These are phyloP conservation scores for Chrysoporthe deuterocubensis DNA, from an alignment of 2,329 filamentous ascomycete genomes.

Conservation along the genomic window DNA sequence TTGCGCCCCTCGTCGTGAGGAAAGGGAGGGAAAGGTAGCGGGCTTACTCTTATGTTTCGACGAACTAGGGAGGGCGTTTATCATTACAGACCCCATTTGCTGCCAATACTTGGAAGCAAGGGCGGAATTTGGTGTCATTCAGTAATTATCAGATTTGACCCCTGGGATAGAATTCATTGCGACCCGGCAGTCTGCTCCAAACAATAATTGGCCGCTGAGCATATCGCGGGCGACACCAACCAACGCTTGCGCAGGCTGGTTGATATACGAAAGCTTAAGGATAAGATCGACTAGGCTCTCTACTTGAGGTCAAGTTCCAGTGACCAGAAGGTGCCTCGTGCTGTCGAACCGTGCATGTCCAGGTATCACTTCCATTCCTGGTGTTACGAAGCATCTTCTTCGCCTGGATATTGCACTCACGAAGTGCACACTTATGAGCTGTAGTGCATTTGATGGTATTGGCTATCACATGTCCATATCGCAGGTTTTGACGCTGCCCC, in stretches of 20 bases:
- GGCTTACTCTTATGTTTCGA: neutral
- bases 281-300: too few species aligned
- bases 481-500: conserved; percentile 1
- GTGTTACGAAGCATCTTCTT: too few species aligned
- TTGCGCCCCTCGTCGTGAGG: neutral
- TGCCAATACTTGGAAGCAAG: neutral
- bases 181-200: neutral
- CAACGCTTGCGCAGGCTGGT: neutral
- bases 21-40: neutral
- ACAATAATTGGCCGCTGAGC: neutral
- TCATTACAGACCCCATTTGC: neutral
- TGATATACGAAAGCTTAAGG: neutral
- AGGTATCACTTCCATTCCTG: too few species aligned
- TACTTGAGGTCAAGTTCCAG: too few species aligned
- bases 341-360: too few species aligned
- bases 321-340: too few species aligned
- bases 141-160: neutral
- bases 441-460: too few species aligned
- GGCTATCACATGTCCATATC: too few species aligned
- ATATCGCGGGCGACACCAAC: too few species aligned
- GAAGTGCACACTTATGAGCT: too few species aligned
- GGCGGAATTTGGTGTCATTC: neutral
- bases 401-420: too few species aligned
- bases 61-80: neutral
- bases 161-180: neutral